These are phyloP conservation scores for Yamadazyma endophytica DNA, from an alignment of 805 yeast genomes.

Conservation along the genomic window DNA sequence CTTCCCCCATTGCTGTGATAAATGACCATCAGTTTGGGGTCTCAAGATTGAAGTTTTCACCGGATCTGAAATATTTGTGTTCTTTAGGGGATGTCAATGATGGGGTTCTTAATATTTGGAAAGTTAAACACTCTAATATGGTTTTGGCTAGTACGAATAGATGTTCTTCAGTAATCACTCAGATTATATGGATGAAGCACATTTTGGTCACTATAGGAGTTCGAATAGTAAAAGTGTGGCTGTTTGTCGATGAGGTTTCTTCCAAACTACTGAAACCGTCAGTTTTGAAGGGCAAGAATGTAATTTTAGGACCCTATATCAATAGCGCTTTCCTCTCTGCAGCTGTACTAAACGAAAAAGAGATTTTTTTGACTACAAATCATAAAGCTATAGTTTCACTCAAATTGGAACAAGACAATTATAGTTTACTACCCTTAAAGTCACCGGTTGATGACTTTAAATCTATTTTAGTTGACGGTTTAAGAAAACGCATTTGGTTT, in stretches of 20 bases:
- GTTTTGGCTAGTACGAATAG: conserved; percentile 50
- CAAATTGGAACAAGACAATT: conserved; percentile 11
- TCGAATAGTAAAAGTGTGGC: conserved; percentile 63
- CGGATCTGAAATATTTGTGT: conserved; percentile 51
- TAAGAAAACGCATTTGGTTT: too few relatives aligned
- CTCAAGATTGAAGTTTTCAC: conserved; percentile 50
- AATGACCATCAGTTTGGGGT: conserved; percentile 68
- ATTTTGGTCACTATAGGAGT: conserved; percentile 55
- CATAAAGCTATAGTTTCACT: conserved; percentile 28
- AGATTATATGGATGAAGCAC: conserved; percentile 51
- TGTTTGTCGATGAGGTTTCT: conserved; percentile 23
- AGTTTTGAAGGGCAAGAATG: conserved; percentile 55
- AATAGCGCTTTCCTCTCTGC: conserved; percentile 48
- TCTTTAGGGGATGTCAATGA: conserved; percentile 68
- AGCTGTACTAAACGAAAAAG: conserved; percentile 28
- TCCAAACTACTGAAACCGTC: conserved; percentile 7
- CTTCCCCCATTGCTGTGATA: conserved; percentile 49
- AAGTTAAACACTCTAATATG: conserved; percentile 17
- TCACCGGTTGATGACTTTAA: conserved; percentile 14
- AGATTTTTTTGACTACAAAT: conserved; percentile 31
- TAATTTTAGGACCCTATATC: conserved; percentile 47
- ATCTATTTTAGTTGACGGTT: conserved; percentile 18
- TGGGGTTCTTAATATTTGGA: conserved; percentile 66
- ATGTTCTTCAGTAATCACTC: conserved; percentile 57
- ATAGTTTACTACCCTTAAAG: conserved; percentile 13